Evolutionary conservation across 257 asterid species (phyloP).

Genomic region (Gardenia jasminoides): DNA sequence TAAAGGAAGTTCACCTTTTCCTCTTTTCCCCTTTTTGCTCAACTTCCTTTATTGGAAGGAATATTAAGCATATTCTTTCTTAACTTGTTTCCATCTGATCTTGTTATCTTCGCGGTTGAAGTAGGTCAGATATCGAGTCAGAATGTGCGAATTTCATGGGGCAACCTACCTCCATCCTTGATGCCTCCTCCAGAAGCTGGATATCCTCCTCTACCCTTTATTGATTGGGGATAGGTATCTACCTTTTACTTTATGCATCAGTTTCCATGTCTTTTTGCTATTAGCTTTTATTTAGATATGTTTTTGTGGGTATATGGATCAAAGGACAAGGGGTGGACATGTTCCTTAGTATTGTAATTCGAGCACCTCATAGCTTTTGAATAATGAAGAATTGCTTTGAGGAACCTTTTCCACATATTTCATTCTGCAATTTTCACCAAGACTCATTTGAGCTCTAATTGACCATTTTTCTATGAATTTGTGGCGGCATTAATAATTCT

Average conservation of each 20-base stretch:
- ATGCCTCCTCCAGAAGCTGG: conserved; percentile 97
- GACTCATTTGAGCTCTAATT: not conserved
- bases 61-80: not conserved
- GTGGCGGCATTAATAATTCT: not conserved
- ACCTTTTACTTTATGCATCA: conserved; percentile 3
- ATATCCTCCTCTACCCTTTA: conserved; percentile 67
- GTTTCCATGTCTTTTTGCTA: not conserved
- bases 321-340: not conserved
- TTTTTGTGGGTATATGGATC: not conserved
- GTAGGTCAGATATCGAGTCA: conserved; percentile 49
- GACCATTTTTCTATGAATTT: not conserved
- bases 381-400: not conserved
- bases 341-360: not conserved
- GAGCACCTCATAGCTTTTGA: not conserved
- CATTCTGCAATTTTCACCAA: not conserved
- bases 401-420: not conserved
- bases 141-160: conserved; percentile 51
- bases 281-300: not conserved
- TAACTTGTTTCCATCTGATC: not conserved
- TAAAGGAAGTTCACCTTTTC: conserved; percentile 33
- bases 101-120: not conserved
- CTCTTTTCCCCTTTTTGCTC: not conserved
- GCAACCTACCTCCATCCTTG: conserved; percentile 81
- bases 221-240: conserved; percentile 77
- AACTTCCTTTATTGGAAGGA: not conserved